Percentiles rank a stretch among this genome's conserved stretches.
Conservation (phyloP, 768 basidiomycete genomes). For the Lentinula raphanica region DNA sequence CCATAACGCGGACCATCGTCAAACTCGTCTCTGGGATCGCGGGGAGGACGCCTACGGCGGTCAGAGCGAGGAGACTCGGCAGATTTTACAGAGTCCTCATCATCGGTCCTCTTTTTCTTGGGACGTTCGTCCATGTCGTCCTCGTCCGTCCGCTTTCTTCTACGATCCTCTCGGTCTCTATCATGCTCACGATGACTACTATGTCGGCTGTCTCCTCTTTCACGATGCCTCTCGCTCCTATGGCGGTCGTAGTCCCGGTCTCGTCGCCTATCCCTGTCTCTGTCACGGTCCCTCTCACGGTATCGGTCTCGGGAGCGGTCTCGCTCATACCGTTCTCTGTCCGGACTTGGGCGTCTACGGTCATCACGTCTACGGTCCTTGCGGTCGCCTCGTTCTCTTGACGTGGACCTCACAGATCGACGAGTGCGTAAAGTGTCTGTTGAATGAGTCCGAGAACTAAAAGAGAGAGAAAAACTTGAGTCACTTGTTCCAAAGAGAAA, state of each 20-base stretch:
- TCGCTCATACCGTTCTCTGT: conserved; percentile 53
- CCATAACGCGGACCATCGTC: conserved; percentile 48
- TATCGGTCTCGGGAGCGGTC: conserved; percentile 52
- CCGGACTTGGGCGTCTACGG: conserved; percentile 58
- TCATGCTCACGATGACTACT: conserved; percentile 47
- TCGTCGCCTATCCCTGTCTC: conserved; percentile 39
- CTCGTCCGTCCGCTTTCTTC: conserved; percentile 67
- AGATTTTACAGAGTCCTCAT: conserved; percentile 26
- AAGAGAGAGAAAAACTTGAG: conserved; percentile 6
- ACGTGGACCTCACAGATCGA: conserved; percentile 68
- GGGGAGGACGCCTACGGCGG: conserved; percentile 40
- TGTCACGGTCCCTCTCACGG: conserved; percentile 41
- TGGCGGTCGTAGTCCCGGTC: conserved; percentile 31
- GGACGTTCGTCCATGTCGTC: conserved; percentile 46
- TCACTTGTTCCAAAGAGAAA: not conserved
- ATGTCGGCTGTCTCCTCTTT: conserved; percentile 50
- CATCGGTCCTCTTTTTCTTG: conserved; percentile 64
- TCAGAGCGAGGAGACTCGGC: conserved; percentile 28
- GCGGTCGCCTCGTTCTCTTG: conserved; percentile 53
- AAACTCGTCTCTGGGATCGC: conserved; percentile 56
- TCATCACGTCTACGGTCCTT: conserved; percentile 52
- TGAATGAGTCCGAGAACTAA: conserved; percentile 67
- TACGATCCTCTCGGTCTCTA: conserved; percentile 46
- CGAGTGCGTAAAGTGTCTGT: conserved; percentile 71
- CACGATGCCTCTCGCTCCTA: conserved; percentile 44